A percentile compares a stretch with the other conserved stretches of the same genome.
Evolutionary conservation across 148 eudicot genomes (phyloP).

Genomic region (Cornus kousa): DNA sequence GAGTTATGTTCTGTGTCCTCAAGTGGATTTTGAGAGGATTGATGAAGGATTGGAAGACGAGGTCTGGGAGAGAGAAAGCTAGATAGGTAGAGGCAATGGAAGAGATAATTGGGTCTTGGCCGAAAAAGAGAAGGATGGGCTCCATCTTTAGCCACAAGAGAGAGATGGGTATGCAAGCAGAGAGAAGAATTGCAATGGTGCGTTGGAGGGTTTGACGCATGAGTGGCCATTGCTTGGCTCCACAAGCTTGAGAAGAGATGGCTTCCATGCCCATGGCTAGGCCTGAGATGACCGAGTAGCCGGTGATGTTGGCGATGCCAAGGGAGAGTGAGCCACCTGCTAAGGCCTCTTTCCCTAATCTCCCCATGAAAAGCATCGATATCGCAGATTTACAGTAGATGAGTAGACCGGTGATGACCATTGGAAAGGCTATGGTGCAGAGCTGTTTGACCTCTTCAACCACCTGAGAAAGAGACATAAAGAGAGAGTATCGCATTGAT

Average conservation of each 20-base stretch:
- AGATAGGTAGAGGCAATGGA: conserved; percentile 30
- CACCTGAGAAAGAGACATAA: conserved; percentile 29
- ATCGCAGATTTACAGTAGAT: conserved; percentile 60
- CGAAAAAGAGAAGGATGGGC: conserved; percentile 27
- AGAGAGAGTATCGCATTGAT: background rate
- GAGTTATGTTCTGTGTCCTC: conserved; percentile 32
- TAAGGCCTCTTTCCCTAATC: conserved; percentile 49
- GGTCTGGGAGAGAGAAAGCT: conserved; percentile 33
- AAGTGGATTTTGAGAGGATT: conserved; percentile 41
- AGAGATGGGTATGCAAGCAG: conserved; percentile 34
- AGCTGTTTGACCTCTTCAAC: conserved; percentile 46
- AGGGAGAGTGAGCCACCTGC: conserved; percentile 74
- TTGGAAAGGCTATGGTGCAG: conserved; percentile 56
- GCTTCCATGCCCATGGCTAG: conserved; percentile 82
- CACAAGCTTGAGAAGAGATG: conserved; percentile 72
- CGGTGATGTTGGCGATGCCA: conserved; percentile 73
- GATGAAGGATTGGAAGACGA: conserved; percentile 27
- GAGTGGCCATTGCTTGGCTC: conserved; percentile 55
- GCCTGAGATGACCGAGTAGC: conserved; percentile 48
- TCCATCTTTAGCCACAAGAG: conserved; percentile 36
- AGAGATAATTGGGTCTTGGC: conserved; percentile 30
- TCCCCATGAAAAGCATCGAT: conserved; percentile 64
- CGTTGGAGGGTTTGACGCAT: conserved; percentile 57
- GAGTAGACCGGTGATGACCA: conserved; percentile 57
- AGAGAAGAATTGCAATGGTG: conserved; percentile 26